A percentile compares a stretch with the other conserved stretches of the same genome.
Evolutionary conservation across 1,139 yeast genomes (phyloP).

Genomic region (Hansenula sp.): DNA sequence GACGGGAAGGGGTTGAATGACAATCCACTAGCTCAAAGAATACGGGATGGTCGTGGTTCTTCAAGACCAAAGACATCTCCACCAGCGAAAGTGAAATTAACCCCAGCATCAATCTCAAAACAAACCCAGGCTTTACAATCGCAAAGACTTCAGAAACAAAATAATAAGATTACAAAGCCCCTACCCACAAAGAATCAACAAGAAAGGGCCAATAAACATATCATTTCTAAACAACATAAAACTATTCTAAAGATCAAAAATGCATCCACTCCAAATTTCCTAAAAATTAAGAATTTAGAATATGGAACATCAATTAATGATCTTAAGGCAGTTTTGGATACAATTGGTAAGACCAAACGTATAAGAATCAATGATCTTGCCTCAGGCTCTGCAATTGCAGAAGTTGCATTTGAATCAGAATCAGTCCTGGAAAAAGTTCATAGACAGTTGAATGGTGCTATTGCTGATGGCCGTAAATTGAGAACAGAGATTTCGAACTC

Average conservation of each 20-base stretch:
- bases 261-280: conserved; percentile 4
- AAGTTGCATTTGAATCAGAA: conserved; percentile 12
- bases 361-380: conserved; percentile 17
- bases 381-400: conserved; percentile 22
- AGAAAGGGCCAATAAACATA: background rate
- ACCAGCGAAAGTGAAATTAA: background rate
- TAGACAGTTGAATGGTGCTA: conserved; percentile 15
- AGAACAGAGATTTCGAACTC: conserved; percentile 12
- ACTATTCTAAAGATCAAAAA: conserved; percentile 12
- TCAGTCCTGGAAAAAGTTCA: conserved; percentile 7
- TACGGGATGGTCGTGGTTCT: background rate
- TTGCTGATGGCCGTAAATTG: conserved; percentile 22
- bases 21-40: conserved; percentile 6
- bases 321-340: conserved; percentile 9
- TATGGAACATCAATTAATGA: conserved; percentile 19
- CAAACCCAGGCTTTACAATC: background rate
- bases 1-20: background rate
- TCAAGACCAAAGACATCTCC: background rate
- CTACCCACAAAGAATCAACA: background rate
- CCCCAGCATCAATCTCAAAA: background rate
- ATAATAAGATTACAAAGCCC: background rate
- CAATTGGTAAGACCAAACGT: conserved; percentile 8
- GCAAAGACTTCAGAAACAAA: background rate
- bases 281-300: conserved; percentile 17
- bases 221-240: background rate